phyloP scores from a whole-genome alignment of 805 yeast genomes.

The Candida montana region DNA sequence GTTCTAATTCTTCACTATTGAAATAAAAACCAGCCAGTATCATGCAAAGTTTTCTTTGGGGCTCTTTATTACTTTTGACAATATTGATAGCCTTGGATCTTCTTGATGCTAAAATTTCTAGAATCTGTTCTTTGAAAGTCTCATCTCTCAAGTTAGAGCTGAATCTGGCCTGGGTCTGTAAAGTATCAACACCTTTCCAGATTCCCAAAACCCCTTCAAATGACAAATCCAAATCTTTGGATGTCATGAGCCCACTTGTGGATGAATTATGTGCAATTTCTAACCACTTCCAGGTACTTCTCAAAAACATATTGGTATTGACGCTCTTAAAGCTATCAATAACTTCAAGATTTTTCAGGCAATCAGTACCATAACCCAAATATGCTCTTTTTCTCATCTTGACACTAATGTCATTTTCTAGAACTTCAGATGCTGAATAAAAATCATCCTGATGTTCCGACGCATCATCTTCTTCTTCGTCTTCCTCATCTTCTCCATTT shows the following conservation, averaged over 20 bases:
- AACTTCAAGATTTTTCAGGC: constrained; percentile 55
- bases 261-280: constrained; percentile 63
- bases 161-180: constrained; percentile 44
- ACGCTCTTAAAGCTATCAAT: constrained; percentile 48
- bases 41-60: constrained; percentile 73
- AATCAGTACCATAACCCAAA: constrained; percentile 66
- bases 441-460: constrained; percentile 18
- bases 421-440: constrained; percentile 36
- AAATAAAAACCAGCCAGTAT: constrained; percentile 90
- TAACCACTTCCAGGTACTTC: constrained; percentile 92
- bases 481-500: background rate
- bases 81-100: constrained; percentile 19
- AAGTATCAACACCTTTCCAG: constrained; percentile 71
- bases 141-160: constrained; percentile 18
- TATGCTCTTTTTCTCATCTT: constrained; percentile 68
- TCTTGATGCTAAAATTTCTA: constrained; percentile 32
- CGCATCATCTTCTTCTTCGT: constrained; percentile 17
- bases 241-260: constrained; percentile 59
- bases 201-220: constrained; percentile 85
- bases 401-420: constrained; percentile 69
- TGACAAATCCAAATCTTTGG: constrained; percentile 72
- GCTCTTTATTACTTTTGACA: constrained; percentile 45
- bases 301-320: constrained; percentile 48
- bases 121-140: constrained; percentile 19
- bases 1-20: constrained; percentile 68